These are phyloP conservation scores for Saccharomycopsis fodiens DNA, from an alignment of 805 yeast genomes.

Conservation along the genomic window DNA sequence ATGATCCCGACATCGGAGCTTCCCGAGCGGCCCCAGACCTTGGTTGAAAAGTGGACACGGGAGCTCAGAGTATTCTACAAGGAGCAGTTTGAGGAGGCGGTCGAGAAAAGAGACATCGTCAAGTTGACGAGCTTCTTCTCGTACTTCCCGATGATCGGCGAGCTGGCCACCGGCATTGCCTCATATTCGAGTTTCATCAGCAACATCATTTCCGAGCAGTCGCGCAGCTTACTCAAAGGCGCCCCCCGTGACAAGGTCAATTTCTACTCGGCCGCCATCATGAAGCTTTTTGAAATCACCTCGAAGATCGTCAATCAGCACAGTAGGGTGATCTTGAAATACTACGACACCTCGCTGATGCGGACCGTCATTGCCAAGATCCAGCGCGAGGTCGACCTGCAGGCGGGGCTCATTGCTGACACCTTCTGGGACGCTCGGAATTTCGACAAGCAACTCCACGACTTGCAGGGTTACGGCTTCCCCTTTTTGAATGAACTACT, in stretches of 20 bases:
- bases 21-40: constrained; percentile 64
- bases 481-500: constrained; percentile 29
- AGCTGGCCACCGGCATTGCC: constrained; percentile 61
- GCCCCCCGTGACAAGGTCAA: constrained; percentile 37
- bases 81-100: constrained; percentile 62
- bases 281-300: constrained; percentile 73
- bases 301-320: constrained; percentile 84
- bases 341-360: constrained; percentile 62
- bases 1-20: constrained; percentile 83
- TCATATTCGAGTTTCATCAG: constrained; percentile 85
- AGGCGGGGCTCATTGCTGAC: constrained; percentile 80
- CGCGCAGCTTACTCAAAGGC: constrained; percentile 53
- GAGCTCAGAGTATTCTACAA: constrained; percentile 52
- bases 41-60: constrained; percentile 51
- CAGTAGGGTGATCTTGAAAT: constrained; percentile 63
- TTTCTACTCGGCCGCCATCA: constrained; percentile 50
- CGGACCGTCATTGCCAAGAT: constrained; percentile 60
- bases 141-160: constrained; percentile 78
- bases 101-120: constrained; percentile 55
- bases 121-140: constrained; percentile 73
- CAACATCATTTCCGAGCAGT: constrained; percentile 71
- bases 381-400: constrained; percentile 88
- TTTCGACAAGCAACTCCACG: constrained; percentile 46
- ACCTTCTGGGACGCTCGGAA: constrained; percentile 72
- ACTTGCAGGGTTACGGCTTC: constrained; percentile 47